A percentile compares a stretch with the other conserved stretches of the same genome.
phyloP scores from a whole-genome alignment of 257 asterid genomes.

The Solanum piurae region DNA sequence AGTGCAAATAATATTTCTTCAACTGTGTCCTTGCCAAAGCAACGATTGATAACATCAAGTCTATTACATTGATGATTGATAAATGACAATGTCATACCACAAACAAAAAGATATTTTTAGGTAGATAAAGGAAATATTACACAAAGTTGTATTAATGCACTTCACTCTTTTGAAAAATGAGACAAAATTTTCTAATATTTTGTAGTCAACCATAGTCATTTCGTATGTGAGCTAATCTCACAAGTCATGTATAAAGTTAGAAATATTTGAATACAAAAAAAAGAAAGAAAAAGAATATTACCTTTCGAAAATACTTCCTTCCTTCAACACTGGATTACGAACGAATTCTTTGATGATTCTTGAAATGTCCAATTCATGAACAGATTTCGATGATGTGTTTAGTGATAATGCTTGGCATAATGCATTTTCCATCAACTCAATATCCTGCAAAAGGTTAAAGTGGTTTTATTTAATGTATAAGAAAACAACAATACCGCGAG shows the following conservation, averaged over 20 bases:
- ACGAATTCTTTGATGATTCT: neutral
- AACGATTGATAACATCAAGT: conserved; percentile 1
- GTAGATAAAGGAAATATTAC: neutral
- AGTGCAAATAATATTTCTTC: conserved; percentile 7
- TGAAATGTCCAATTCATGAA: neutral
- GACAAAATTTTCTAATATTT: neutral
- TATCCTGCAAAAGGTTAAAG: conserved; percentile 1
- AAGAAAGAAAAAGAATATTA: neutral
- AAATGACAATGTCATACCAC: neutral
- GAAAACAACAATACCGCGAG: no score
- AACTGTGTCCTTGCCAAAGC: conserved; percentile 1
- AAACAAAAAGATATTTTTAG: neutral
- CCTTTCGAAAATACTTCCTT: conserved; percentile 1
- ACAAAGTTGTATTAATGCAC: neutral
- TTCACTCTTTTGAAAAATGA: neutral
- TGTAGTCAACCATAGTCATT: neutral
- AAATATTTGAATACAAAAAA: neutral
- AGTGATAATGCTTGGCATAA: neutral
- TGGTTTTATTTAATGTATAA: no score
- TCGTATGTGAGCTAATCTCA: neutral
- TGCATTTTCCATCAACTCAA: conserved; percentile 6
- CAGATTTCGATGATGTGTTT: neutral
- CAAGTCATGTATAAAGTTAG: neutral
- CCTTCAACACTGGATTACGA: neutral
- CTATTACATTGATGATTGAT: neutral